Percentiles rank a stretch among this genome's conserved stretches.
These are phyloP conservation scores for Bipolaris oryzae DNA, from an alignment of 2,329 filamentous ascomycete genomes.

Conservation along the genomic window DNA sequence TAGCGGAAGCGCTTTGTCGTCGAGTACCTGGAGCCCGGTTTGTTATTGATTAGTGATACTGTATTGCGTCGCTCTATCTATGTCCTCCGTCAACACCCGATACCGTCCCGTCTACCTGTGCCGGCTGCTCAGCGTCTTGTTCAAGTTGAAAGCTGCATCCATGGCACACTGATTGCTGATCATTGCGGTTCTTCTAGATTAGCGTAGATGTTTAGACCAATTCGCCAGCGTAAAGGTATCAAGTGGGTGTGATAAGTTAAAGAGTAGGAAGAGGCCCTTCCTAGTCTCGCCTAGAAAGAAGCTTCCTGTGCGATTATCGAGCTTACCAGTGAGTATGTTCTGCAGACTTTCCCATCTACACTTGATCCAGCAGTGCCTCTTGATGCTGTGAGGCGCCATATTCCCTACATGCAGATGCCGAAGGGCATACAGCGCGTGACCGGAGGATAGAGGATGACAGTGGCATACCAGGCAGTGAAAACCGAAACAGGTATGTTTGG, in stretches of 20 bases:
- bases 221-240: slow-evolving; percentile 70
- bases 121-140: slow-evolving; percentile 52
- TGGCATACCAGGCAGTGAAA: too few relatives aligned
- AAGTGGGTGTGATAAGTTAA: slow-evolving; percentile 82
- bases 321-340: slow-evolving; percentile 68
- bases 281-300: slow-evolving; percentile 97
- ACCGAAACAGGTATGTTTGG: too few relatives aligned
- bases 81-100: not conserved
- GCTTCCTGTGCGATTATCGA: slow-evolving; percentile 95
- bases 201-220: slow-evolving; percentile 10
- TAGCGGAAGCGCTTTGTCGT: not conserved
- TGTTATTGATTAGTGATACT: not conserved
- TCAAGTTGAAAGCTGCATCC: slow-evolving; percentile 73
- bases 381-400: slow-evolving; percentile 90
- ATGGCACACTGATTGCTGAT: slow-evolving; percentile 17
- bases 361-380: slow-evolving; percentile 82
- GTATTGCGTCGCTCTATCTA: not conserved
- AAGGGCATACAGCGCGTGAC: slow-evolving; percentile 51
- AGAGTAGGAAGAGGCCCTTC: slow-evolving; percentile 93
- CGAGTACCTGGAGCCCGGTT: not conserved
- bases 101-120: slow-evolving; percentile 2
- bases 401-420: slow-evolving; percentile 97
- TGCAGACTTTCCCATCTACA: slow-evolving; percentile 91
- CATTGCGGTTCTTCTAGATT: slow-evolving; percentile 9
- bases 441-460: too few relatives aligned